Evolutionary conservation across 495 filamentous ascomycete species (phyloP), one percentile per base, ranked within the genome.

Genomic region (Trichoderma reesei): DNA sequence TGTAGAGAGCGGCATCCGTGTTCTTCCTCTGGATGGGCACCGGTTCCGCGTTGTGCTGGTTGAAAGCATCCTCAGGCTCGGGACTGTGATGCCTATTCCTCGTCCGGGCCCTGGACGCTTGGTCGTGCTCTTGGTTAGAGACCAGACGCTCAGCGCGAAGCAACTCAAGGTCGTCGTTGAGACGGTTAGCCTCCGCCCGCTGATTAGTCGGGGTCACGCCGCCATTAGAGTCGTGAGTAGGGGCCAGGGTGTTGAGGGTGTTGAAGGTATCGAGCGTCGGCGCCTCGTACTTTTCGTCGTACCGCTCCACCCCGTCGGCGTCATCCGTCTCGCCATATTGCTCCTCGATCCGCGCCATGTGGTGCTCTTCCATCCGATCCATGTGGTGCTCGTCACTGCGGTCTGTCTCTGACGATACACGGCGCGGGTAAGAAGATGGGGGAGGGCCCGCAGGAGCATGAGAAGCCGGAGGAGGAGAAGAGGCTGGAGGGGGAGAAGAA

Each of bases 81-180:
- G 82, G 76, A 33, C 76, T 74, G 37, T 76, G 59, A 67, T 68
- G 67, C 70, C 67, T 64, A 20, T 66, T 7, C 63, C 72, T 67
- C 6, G 76, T 76, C 69, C 79, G 65, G 65, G 74, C 44, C 73
- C 73, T 64, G 64, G 70, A 63, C 11, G 72, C 61, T 20, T 79
- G 73, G 56, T 71, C 66, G 5, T 73, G 76, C 38, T 79, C 77
- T 59, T 84, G 76, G 16, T 85, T 74, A 72, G 83, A 70, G 71
- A 87, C 88, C 41, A 90, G 80, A 4, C 87, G 85, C 77, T 98
- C 93, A 7, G 89, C 89, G 61, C 91, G 86, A 38, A 96, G 79
- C 62, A 97, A 78, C 44, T 90, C 86, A 37, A 97, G 73, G 70
- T 97, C 91, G 76, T 98, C 93, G 48, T 90, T 88, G 26, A 96